These are phyloP conservation scores for Camelina laxa DNA, from an alignment of 345 rosid species.

Conservation along the genomic window DNA sequence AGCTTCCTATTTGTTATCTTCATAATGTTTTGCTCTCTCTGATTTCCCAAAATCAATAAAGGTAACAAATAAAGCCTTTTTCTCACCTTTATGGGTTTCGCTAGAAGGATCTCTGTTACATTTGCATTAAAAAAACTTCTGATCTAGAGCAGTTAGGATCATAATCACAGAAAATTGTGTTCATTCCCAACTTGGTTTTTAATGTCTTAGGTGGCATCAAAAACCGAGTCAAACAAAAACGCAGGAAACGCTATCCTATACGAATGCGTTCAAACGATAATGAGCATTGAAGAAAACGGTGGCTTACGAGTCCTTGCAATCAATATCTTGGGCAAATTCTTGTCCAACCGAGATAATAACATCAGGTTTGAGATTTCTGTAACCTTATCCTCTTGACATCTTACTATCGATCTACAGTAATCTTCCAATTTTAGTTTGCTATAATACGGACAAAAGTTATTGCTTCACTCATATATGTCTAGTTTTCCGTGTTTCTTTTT, in stretches of 20 bases:
- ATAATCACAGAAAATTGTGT: constrained; percentile 21
- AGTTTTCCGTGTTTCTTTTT: neutral
- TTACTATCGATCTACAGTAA: constrained; percentile 9
- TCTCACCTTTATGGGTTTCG: constrained; percentile 15
- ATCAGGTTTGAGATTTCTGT: constrained; percentile 62
- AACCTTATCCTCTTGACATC: constrained; percentile 8
- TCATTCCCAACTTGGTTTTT: constrained; percentile 26
- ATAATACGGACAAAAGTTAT: neutral
- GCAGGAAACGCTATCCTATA: constrained; percentile 98
- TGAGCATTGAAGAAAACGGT: constrained; percentile 96
- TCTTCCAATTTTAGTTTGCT: constrained; percentile 20
- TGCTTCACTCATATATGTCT: constrained; percentile 20
- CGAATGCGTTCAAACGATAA: constrained; percentile 93
- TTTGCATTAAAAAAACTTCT: constrained; percentile 9
- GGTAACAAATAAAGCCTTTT: constrained; percentile 22
- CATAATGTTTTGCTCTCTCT: constrained; percentile 1
- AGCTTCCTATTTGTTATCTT: neutral
- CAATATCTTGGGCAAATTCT: constrained; percentile 92
- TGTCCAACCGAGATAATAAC: constrained; percentile 97
- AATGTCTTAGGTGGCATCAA: constrained; percentile 83
- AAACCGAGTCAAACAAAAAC: constrained; percentile 96
- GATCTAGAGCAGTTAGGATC: constrained; percentile 16
- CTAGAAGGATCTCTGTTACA: neutral
- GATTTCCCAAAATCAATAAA: neutral
- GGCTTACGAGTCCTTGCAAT: constrained; percentile 98